A percentile compares a stretch with the other conserved stretches of the same genome.
Evolutionary conservation across 2,329 filamentous ascomycete genomes (phyloP).

Genomic region (Monosporascus sp.): DNA sequence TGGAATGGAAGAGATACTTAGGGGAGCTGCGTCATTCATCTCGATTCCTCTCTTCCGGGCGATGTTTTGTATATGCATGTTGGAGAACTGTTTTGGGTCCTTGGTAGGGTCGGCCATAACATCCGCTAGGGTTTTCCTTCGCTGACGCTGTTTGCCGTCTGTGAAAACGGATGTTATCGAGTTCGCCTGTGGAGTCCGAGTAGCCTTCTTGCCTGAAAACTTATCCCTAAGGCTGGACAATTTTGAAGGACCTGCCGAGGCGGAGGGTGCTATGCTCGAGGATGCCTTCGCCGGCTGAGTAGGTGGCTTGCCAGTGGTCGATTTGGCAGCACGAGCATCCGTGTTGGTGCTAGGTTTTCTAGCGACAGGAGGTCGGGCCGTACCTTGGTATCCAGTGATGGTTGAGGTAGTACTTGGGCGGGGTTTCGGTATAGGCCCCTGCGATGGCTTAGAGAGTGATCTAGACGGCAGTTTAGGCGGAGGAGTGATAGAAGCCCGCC

Average conservation of each 20-base stretch:
- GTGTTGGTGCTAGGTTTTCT: constrained; percentile 19
- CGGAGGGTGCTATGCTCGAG: background rate
- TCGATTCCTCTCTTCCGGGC: constrained; percentile 38
- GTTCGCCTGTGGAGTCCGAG: constrained; percentile 13
- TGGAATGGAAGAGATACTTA: constrained; percentile 30
- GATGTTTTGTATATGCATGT: constrained; percentile 31
- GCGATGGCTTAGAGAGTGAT: constrained; percentile 2
- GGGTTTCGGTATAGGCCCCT: background rate
- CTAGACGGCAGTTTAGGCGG: constrained; percentile 3
- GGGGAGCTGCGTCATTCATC: constrained; percentile 36
- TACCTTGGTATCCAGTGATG: constrained; percentile 30
- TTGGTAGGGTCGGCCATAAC: constrained; percentile 36
- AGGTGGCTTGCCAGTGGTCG: constrained; percentile 1
- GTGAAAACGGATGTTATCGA: constrained; percentile 39
- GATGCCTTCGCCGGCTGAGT: constrained; percentile 1
- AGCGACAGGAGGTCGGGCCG: constrained; percentile 14
- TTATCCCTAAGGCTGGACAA: constrained; percentile 15
- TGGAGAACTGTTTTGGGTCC: constrained; percentile 35
- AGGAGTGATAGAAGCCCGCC: constrained; percentile 4
- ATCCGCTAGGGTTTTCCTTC: constrained; percentile 31
- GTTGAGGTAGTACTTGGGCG: constrained; percentile 5
- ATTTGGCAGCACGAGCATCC: background rate
- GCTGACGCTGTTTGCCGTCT: constrained; percentile 35
- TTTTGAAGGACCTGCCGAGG: constrained; percentile 5
- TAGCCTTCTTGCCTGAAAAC: constrained; percentile 21